phyloP scores from a whole-genome alignment of 2,329 filamentous ascomycete genomes.

The Penicillium sclerotigenum region DNA sequence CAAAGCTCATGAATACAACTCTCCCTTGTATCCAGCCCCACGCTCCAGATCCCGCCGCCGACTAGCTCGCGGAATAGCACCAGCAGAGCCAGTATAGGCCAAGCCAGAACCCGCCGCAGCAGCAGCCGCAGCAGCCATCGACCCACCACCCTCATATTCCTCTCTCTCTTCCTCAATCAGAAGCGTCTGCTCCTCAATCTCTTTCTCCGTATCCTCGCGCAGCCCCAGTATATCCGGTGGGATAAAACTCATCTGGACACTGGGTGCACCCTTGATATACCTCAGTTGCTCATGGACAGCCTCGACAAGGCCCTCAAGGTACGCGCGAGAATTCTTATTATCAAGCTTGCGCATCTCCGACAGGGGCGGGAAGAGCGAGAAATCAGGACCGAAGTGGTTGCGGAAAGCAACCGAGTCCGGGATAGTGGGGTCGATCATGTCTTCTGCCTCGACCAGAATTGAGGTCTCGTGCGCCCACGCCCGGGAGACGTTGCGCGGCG shows the following conservation, averaged over 20 bases:
- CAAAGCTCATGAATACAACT: constrained; percentile 33
- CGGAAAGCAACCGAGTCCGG: constrained; percentile 80
- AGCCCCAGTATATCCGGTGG: constrained; percentile 68
- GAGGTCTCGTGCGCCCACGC: constrained; percentile 97
- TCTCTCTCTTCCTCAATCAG: constrained; percentile 40
- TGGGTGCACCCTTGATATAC: constrained; percentile 80
- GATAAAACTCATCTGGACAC: constrained; percentile 78
- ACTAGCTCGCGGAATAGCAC: constrained; percentile 20
- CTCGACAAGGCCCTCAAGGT: constrained; percentile 70
- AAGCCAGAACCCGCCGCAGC: constrained; percentile 9
- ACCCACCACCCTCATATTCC: constrained; percentile 36
- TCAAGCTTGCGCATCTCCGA: constrained; percentile 65
- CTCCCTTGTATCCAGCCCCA: constrained; percentile 34
- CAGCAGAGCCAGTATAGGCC: constrained; percentile 19
- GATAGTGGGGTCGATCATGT: constrained; percentile 68
- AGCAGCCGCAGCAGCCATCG: constrained; percentile 10
- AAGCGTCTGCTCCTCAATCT: constrained; percentile 45
- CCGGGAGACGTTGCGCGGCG: constrained; percentile 89
- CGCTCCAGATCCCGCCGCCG: constrained; percentile 38
- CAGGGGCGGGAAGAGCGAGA: constrained; percentile 82
- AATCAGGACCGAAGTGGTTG: constrained; percentile 82
- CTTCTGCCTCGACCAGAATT: constrained; percentile 73
- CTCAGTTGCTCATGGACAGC: constrained; percentile 80
- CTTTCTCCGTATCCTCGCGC: constrained; percentile 48
- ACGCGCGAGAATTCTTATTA: constrained; percentile 76